Evolutionary conservation across 176 grass and related monocot genomes (phyloP).

Genomic region (Oropetium thomaeum): DNA sequence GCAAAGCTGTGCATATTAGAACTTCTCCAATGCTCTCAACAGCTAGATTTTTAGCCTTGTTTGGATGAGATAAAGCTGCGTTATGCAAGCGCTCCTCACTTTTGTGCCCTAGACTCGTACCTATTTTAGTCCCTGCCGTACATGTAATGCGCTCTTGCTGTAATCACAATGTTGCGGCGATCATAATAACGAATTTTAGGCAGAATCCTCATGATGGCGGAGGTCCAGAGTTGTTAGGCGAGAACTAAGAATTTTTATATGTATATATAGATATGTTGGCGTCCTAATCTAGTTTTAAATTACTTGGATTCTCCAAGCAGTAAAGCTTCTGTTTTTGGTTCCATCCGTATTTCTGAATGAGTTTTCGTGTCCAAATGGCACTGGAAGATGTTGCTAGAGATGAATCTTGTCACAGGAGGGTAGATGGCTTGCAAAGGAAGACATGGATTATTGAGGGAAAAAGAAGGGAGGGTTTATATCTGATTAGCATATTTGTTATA

Average conservation of each 20-base stretch:
- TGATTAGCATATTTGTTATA: constrained; percentile 15
- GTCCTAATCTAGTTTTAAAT: constrained; percentile 33
- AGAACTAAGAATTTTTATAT: constrained; percentile 34
- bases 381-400: constrained; percentile 40
- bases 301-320: constrained; percentile 29
- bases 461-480: background rate
- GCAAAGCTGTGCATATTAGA: constrained; percentile 26
- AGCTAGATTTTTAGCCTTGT: constrained; percentile 34
- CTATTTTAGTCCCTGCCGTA: constrained; percentile 36
- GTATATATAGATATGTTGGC: constrained; percentile 30
- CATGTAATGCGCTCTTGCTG: constrained; percentile 42
- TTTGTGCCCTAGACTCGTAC: background rate
- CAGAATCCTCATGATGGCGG: constrained; percentile 47
- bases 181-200: constrained; percentile 44
- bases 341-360: background rate
- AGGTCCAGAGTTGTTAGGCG: constrained; percentile 41
- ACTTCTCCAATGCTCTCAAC: constrained; percentile 1
- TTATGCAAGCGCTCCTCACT: constrained; percentile 25
- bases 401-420: constrained; percentile 31
- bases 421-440: constrained; percentile 34
- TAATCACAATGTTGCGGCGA: constrained; percentile 25
- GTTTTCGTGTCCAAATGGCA: constrained; percentile 33
- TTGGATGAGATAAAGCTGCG: background rate
- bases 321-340: constrained; percentile 31
- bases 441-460: background rate